phyloP scores from a whole-genome alignment of 2,329 filamentous ascomycete species.

The Gnomoniopsis smithogilvyi region DNA sequence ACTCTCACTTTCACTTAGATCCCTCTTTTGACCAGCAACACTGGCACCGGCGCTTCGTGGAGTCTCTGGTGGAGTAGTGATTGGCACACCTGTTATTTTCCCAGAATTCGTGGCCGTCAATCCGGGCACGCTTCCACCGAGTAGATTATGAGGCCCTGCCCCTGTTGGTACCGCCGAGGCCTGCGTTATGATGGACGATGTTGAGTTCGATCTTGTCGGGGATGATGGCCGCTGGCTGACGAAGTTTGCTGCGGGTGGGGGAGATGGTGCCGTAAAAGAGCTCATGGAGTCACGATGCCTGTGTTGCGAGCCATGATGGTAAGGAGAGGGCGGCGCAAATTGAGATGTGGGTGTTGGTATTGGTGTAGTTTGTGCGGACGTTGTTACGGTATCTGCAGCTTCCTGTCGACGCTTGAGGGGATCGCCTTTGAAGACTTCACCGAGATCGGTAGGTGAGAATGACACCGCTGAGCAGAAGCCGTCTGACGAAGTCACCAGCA shows the following conservation, averaged over 20 bases:
- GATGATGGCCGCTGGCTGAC: conserved; percentile 68
- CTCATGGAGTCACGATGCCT: conserved; percentile 57
- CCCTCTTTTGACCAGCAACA: conserved; percentile 54
- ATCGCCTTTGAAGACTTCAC: conserved; percentile 75
- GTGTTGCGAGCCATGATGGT: conserved; percentile 43
- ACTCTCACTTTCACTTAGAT: conserved; percentile 52
- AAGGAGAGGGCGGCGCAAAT: conserved; percentile 61
- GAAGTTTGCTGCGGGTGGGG: conserved; percentile 55
- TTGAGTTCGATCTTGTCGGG: conserved; percentile 80
- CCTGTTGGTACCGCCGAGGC: conserved; percentile 40
- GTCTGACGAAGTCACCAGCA: conserved; percentile 96
- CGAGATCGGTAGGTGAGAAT: conserved; percentile 80
- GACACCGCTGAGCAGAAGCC: conserved; percentile 93
- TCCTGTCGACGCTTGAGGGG: conserved; percentile 40
- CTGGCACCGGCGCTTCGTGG: conserved; percentile 62
- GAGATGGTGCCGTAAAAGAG: conserved; percentile 57
- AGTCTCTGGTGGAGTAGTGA: conserved; percentile 89
- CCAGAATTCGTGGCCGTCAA: conserved; percentile 71
- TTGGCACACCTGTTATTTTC: conserved; percentile 61
- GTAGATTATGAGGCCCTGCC: conserved; percentile 70
- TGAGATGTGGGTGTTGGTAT: conserved; percentile 66
- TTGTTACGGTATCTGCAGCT: conserved; percentile 35
- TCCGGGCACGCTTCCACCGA: conserved; percentile 72
- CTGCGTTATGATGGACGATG: conserved; percentile 74
- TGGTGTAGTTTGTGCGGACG: conserved; percentile 64